A percentile compares a stretch with the other conserved stretches of the same genome.
Conservation (phyloP, 306 rosid species). For the Prunus davidiana region DNA sequence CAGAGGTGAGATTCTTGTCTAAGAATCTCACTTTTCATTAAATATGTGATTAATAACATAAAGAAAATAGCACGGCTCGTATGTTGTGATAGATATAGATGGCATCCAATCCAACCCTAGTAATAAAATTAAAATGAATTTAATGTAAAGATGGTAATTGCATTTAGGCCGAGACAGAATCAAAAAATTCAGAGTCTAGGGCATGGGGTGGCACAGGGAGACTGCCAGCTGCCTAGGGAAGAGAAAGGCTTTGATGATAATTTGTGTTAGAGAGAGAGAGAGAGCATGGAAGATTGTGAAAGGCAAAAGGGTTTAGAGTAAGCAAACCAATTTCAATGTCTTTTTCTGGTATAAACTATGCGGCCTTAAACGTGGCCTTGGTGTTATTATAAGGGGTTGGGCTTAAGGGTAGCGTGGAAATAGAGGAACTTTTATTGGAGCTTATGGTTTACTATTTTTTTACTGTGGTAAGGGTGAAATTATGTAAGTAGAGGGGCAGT, state of each 20-base stretch:
- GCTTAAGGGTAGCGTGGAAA: constrained; percentile 36
- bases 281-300: constrained; percentile 73
- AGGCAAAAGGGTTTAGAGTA: constrained; percentile 48
- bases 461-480: constrained; percentile 41
- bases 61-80: too few relatives aligned
- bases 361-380: constrained; percentile 29
- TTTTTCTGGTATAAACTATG: constrained; percentile 33
- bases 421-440: constrained; percentile 39
- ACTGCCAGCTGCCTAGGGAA: constrained; percentile 45
- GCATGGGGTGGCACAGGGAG: constrained; percentile 36
- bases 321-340: constrained; percentile 49
- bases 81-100: too few relatives aligned
- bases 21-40: background rate
- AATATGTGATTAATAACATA: background rate
- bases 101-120: background rate
- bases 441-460: constrained; percentile 23
- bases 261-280: constrained; percentile 11
- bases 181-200: constrained; percentile 75
- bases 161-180: constrained; percentile 38
- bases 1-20: background rate
- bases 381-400: constrained; percentile 19
- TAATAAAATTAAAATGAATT: background rate
- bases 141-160: background rate
- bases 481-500: constrained; percentile 37
- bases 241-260: constrained; percentile 46